Evolutionary conservation across 179 eudicot species (phyloP), one percentile per base, ranked within the genome.

Genomic region (Actinidia chinensis): DNA sequence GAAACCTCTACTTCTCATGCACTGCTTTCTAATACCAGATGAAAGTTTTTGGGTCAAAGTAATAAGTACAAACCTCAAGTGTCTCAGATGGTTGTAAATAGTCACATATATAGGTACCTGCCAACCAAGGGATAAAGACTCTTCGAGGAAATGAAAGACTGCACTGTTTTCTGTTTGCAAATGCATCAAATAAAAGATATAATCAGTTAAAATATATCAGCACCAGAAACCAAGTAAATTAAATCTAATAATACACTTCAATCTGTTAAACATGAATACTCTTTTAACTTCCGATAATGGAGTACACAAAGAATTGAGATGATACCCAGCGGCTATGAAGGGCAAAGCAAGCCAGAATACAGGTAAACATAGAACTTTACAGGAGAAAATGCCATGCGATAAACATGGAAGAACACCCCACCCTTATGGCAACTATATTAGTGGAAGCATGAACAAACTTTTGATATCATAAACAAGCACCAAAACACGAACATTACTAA

Each of bases 41-140:
- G 17, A 0, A 70, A 25, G 20, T 65, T 65, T 46, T n/a, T 25
- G 63, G 25, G 20, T 52, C n/a, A 52, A 55, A 73, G 44, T 64
- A 72, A 44, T 18, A 61, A 25, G 71, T 55, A 79, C 95, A 79
- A 63, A 91, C 98, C 98, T 94, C 98, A 80, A 88, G 79, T 70
- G 92, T 88, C 86, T 94, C 98, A 18, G 87, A 73, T 51, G 97
- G 89, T 75, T 88, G 94, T 50, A 94, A 83, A 82, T 93, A 93
- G 85, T 95, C 97, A 78, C 97, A 93, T 64, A 93, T 84, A 75
- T 84, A 90, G 74, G 89, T 82, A 77, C 87, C 92, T 25, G 87
- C 90, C 83, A 90, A 86, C 98, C 98, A 95, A 69, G 98, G 98
- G 33, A 95, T 78, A 76, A 93, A 95, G 40, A 95, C 92, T 86